Percentiles rank a stretch among this genome's conserved stretches.
Evolutionary conservation across 2,329 filamentous ascomycete species (phyloP).

Genomic region (Fusarium sp.): DNA sequence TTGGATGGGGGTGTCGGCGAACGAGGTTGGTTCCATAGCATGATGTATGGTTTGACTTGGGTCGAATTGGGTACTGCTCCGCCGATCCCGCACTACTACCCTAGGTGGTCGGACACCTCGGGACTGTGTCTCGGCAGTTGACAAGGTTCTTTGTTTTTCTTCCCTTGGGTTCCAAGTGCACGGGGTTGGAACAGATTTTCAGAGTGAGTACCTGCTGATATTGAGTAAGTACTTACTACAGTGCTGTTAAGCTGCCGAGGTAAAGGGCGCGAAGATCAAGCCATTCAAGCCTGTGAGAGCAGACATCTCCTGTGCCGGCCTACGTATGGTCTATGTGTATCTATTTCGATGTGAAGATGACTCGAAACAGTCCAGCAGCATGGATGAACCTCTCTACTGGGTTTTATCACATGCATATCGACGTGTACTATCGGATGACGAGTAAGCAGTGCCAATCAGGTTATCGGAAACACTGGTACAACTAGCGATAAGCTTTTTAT

Average conservation of each 20-base stretch:
- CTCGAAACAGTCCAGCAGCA: not conserved
- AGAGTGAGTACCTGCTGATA: not conserved
- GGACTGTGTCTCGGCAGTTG: conserved; percentile 30
- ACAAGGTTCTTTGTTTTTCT: not conserved
- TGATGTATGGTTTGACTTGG: conserved; percentile 3
- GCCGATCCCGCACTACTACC: conserved; percentile 24
- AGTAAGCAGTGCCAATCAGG: not conserved
- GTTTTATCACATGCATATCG: not conserved
- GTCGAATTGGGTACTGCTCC: conserved; percentile 6
- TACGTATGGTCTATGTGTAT: not conserved
- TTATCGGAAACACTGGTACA: not conserved
- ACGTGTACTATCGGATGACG: not conserved
- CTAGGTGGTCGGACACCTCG: conserved; percentile 13
- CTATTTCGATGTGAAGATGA: no score
- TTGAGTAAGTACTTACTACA: not conserved
- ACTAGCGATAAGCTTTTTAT: not conserved
- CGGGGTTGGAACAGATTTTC: not conserved
- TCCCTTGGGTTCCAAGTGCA: not conserved
- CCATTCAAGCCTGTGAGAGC: not conserved
- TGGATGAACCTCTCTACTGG: not conserved
- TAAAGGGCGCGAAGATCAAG: not conserved
- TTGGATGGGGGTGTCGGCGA: not conserved
- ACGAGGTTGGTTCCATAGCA: not conserved
- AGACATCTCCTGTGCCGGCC: not conserved
- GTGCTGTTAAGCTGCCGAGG: not conserved